A percentile compares a stretch with the other conserved stretches of the same genome.
Evolutionary conservation across 1,284 basidiomycete genomes (phyloP).

Genomic region (Cryptococcus jaspeensis): DNA sequence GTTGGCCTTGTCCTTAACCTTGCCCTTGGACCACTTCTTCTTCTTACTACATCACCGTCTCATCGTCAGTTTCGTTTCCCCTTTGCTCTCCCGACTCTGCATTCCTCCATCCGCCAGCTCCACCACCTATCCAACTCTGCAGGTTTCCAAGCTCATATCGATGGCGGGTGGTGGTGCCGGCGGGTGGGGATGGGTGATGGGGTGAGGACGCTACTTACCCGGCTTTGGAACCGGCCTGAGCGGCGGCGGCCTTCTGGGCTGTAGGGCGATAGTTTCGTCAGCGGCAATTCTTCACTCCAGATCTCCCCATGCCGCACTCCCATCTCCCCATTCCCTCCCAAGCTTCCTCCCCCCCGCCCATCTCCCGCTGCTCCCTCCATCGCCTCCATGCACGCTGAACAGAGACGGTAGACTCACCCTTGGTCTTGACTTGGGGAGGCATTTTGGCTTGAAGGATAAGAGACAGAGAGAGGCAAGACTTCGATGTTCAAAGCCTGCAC

Average conservation of each 20-base stretch:
- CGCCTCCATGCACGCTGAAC: too few relatives aligned
- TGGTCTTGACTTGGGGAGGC: constrained; percentile 50
- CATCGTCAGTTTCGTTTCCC: neutral
- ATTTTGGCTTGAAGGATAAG: constrained; percentile 18
- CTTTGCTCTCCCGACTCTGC: too few relatives aligned
- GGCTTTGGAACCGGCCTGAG: constrained; percentile 52
- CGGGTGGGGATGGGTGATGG: neutral
- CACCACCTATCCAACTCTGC: neutral
- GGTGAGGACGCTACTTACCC: constrained; percentile 41
- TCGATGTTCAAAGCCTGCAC: neutral
- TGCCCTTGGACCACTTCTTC: constrained; percentile 99
- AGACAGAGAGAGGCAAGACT: constrained; percentile 2
- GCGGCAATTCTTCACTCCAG: neutral
- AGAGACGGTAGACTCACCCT: constrained; percentile 21
- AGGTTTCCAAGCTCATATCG: neutral
- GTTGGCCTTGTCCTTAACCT: constrained; percentile 98
- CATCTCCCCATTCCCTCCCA: too few relatives aligned
- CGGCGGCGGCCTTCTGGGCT: constrained; percentile 53
- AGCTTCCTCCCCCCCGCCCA: too few relatives aligned
- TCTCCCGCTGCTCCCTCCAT: too few relatives aligned
- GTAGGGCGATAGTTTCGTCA: neutral
- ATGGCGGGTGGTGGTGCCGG: neutral
- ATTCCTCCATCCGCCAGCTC: neutral
- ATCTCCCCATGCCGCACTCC: neutral
- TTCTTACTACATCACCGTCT: constrained; percentile 64